Base-by-base conservation (phyloP, 2,329 filamentous ascomycete genomes). In the Fusarium musae region DNA sequence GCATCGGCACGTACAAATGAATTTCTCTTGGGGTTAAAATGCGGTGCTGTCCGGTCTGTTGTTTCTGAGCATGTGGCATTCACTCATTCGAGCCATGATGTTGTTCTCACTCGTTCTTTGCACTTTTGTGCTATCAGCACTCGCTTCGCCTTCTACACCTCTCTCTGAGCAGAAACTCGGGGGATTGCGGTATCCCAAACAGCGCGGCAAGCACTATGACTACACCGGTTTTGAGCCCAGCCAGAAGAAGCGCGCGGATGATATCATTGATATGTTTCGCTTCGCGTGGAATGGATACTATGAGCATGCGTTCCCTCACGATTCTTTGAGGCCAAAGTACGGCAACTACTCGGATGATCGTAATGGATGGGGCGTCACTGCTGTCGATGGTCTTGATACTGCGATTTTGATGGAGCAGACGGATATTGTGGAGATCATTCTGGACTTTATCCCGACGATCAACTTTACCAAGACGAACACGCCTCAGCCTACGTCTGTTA, bases 401-500 rank as follows among this genome's bases (percentile, higher is more conserved):
- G 66, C 66, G 21, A 69, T 69, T 8, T 19, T 69, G 16, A 68
- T 69, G 66, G 66, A 69, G 37, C 66, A 69, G 39, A 69, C 56
- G 3, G 66, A 69, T 3, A 69, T 69, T 19, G 66, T 69, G 6
- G 53, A 69, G 15, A 52, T 42, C 21, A 69, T 69, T 36, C 17
- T 69, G 1, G 57, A 69, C 0, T 69, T 69, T 15, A 69, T 69
- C 5, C 58, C 62, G 8, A 54, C 58, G 15, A 64, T 66, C 16
- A 23, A 66, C 6, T 64, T 65, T 26, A 65, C 62, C 8, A 63
- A 63, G 17, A 65, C 62, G 3, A 63, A 65, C 7, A 54, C 62
- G 8, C 58, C 58, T 15, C 2, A 64, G 2, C 63, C 72, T n/a
- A 59, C 43, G 1, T 82, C 83, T 83, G 84, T 89, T 53, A 89